These are phyloP conservation scores for Marsdenia floribunda DNA, from an alignment of 257 asterid genomes.

Conservation along the genomic window DNA sequence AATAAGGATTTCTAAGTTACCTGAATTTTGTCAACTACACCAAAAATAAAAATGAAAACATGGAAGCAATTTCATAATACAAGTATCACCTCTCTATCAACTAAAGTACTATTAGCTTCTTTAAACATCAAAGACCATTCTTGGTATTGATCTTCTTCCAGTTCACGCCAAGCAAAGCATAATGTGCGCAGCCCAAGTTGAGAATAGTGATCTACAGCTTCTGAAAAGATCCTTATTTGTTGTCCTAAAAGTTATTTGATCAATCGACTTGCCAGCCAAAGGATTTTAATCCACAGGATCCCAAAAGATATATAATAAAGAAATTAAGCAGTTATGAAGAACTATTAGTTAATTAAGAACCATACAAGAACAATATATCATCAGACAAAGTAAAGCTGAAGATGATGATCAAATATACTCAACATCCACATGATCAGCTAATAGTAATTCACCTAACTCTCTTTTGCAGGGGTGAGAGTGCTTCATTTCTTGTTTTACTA, in stretches of 20 bases:
- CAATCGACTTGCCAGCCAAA: neutral
- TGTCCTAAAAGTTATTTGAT: conserved; percentile 57
- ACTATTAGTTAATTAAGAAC: neutral
- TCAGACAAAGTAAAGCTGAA: neutral
- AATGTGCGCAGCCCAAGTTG: conserved; percentile 93
- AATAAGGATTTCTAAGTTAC: neutral
- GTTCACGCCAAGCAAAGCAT: conserved; percentile 94
- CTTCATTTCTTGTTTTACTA: neutral
- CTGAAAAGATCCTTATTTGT: conserved; percentile 64
- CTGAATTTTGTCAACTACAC: neutral
- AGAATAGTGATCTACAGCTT: conserved; percentile 93
- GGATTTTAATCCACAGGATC: neutral
- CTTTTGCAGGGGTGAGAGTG: neutral
- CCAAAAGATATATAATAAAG: neutral
- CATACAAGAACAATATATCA: neutral
- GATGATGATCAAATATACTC: neutral
- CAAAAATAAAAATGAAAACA: neutral
- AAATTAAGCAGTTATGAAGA: neutral
- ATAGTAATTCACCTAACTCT: neutral
- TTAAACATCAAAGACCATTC: conserved; percentile 90
- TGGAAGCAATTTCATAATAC: neutral
- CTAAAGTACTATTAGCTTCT: conserved; percentile 90
- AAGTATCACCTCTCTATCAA: conserved; percentile 82
- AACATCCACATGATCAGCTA: neutral
- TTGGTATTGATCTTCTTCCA: conserved; percentile 71